Conservation (phyloP, 108 stramenopile species). For the Pseudonitzschia multiseries region DNA sequence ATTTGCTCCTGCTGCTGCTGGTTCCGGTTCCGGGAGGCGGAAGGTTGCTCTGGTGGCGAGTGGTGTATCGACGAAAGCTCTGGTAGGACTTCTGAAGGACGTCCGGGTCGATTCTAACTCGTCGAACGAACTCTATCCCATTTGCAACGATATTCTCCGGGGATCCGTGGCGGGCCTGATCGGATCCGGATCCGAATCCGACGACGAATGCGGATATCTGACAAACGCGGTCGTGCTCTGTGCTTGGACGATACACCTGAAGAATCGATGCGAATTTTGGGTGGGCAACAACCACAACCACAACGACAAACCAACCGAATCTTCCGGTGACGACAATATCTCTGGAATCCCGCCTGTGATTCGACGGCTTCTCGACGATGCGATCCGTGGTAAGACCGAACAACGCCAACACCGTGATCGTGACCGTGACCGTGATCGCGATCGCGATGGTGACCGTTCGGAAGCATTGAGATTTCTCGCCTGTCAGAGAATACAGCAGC, state of each 20-base stretch:
- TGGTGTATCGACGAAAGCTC: not conserved
- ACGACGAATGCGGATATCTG: not conserved
- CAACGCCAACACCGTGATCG: not conserved
- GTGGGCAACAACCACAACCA: constrained; percentile 7
- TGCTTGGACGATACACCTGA: constrained; percentile 39
- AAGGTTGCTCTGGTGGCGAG: constrained; percentile 4
- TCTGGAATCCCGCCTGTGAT: constrained; percentile 14
- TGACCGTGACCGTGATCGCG: no score
- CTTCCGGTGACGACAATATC: not conserved
- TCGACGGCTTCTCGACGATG: constrained; percentile 11
- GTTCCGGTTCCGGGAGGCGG: constrained; percentile 36
- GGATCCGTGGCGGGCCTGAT: constrained; percentile 18
- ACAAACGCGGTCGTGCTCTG: constrained; percentile 23
- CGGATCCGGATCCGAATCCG: not conserved
- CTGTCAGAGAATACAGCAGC: constrained; percentile 39
- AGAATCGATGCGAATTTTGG: constrained; percentile 50
- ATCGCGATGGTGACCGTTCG: not conserved
- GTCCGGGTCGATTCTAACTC: constrained; percentile 33
- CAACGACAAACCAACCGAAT: not conserved
- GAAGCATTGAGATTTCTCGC: constrained; percentile 43
- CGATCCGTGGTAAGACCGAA: not conserved
- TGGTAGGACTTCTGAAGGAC: constrained; percentile 17
- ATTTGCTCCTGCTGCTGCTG: no score
- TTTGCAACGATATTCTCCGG: constrained; percentile 29
- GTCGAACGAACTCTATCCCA: constrained; percentile 19